Evolutionary conservation across 2,329 filamentous ascomycete species (phyloP).

Genomic region (Stachybotrys chartarum): DNA sequence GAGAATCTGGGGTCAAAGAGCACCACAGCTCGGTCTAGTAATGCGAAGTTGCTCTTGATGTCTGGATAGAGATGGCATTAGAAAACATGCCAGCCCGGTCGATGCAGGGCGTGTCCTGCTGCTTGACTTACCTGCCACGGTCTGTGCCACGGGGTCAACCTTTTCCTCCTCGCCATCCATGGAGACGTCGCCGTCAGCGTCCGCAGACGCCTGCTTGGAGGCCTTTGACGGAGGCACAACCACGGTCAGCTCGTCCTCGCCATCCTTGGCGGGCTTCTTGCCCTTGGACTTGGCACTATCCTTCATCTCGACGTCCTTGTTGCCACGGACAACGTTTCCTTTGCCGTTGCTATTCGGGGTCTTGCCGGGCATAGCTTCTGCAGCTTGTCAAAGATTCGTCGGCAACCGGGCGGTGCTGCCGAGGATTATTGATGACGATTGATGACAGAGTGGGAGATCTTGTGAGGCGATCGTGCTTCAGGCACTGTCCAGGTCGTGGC

Average conservation of each 20-base stretch:
- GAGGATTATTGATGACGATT: neutral
- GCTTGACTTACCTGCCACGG: conserved; percentile 47
- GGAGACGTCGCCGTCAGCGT: conserved; percentile 61
- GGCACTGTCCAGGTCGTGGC: neutral
- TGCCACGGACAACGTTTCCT: conserved; percentile 60
- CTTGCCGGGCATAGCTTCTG: conserved; percentile 58
- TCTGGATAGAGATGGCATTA: conserved; percentile 44
- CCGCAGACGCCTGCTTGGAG: conserved; percentile 51
- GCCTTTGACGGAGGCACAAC: conserved; percentile 69
- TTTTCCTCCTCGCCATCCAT: conserved; percentile 60
- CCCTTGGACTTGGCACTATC: conserved; percentile 60
- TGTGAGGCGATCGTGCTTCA: neutral
- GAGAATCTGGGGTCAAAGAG: conserved; percentile 95
- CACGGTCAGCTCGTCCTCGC: conserved; percentile 74
- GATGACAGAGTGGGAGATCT: neutral
- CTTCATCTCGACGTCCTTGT: conserved; percentile 62
- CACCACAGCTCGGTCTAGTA: conserved; percentile 85
- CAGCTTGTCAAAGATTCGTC: neutral
- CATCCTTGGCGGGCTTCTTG: conserved; percentile 58
- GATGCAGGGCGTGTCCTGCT: neutral
- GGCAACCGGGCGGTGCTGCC: neutral
- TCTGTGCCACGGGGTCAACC: conserved; percentile 53
- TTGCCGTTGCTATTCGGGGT: conserved; percentile 67
- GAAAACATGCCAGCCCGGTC: conserved; percentile 10
- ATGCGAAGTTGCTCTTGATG: conserved; percentile 87